phyloP scores from a whole-genome alignment of 2,329 filamentous ascomycete species.

The Cytospora paraplurivora region DNA sequence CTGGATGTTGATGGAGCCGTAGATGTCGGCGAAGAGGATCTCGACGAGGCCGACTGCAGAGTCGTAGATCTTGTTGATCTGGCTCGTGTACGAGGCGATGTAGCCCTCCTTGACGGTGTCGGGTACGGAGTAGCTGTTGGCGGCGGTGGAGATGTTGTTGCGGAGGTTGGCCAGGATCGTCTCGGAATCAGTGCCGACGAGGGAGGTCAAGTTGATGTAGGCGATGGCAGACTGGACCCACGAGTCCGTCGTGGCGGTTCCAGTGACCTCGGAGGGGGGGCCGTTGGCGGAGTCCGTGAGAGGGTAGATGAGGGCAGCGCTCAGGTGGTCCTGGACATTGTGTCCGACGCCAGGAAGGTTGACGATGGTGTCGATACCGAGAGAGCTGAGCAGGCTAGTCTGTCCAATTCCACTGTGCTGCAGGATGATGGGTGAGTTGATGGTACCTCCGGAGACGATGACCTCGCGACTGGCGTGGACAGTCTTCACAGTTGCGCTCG shows the following conservation, averaged over 20 bases:
- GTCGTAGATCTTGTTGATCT: slow-evolving; percentile 33
- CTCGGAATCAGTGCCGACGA: slow-evolving; percentile 3
- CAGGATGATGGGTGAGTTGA: slow-evolving; percentile 18
- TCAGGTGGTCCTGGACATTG: slow-evolving; percentile 22
- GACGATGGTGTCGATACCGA: slow-evolving; percentile 17
- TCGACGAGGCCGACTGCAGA: slow-evolving; percentile 31
- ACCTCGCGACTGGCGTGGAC: slow-evolving; percentile 23
- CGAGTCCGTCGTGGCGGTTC: slow-evolving; percentile 13
- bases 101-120: slow-evolving; percentile 34
- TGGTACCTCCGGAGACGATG: slow-evolving; percentile 18
- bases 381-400: not conserved
- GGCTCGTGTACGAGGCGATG: slow-evolving; percentile 33
- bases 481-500: not conserved
- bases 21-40: slow-evolving; percentile 34
- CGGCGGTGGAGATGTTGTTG: slow-evolving; percentile 6
- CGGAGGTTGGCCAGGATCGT: not conserved
- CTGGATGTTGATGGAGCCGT: slow-evolving; percentile 28
- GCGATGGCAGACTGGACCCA: slow-evolving; percentile 22
- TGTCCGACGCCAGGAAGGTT: slow-evolving; percentile 22
- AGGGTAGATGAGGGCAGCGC: slow-evolving; percentile 10
- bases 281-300: not conserved
- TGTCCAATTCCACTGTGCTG: slow-evolving; percentile 24
- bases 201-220: slow-evolving; percentile 18
- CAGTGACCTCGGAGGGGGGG: slow-evolving; percentile 10
- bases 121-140: not conserved